Conservation (phyloP, 2,329 filamentous ascomycete genomes). For the Aspergillus sp. region DNA sequence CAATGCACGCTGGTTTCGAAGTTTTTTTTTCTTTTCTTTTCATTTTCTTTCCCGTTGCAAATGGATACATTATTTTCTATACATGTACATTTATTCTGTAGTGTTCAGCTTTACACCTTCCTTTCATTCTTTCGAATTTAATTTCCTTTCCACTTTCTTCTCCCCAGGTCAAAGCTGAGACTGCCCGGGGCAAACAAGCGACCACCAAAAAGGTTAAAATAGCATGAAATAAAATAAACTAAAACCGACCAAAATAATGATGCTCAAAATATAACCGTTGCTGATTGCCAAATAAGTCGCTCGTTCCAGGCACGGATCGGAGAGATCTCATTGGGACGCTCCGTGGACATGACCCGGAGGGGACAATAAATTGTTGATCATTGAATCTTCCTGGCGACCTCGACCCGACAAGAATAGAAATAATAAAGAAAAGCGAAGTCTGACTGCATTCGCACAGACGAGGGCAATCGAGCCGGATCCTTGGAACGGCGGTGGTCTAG, state of each 20-base stretch:
- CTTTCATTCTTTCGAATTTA: too few relatives aligned
- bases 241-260: not conserved
- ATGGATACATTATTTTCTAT: too few relatives aligned
- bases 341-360: not conserved
- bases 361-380: not conserved
- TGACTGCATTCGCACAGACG: slow-evolving; percentile 9
- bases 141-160: too few relatives aligned
- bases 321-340: not conserved
- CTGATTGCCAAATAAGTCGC: too few relatives aligned
- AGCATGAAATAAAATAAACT: not conserved
- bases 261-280: not conserved
- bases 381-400: not conserved
- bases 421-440: slow-evolving; percentile 8
- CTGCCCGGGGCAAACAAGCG: too few relatives aligned
- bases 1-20: too few relatives aligned
- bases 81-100: too few relatives aligned
- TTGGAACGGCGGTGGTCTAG: slow-evolving; percentile 20
- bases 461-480: slow-evolving; percentile 14
- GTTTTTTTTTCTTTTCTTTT: too few relatives aligned
- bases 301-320: too few relatives aligned
- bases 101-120: too few relatives aligned
- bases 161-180: not conserved
- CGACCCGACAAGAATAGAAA: not conserved
- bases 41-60: too few relatives aligned
- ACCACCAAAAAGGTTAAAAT: not conserved